Conservation (phyloP, 2,329 filamentous ascomycete species). For the Talaromyces sp. region DNA sequence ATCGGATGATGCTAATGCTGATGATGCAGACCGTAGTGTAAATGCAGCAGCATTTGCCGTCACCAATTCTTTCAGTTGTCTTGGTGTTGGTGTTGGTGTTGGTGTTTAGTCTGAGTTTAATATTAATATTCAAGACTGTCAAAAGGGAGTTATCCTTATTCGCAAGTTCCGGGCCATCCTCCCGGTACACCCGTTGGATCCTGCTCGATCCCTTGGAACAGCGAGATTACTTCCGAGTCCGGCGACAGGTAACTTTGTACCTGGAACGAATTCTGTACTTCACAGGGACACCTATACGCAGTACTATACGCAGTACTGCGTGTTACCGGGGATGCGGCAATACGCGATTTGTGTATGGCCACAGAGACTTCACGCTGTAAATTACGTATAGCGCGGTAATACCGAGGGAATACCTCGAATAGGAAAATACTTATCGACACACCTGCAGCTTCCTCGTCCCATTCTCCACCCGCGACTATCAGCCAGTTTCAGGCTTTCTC, state of each 20-base stretch:
- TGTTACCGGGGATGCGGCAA: background rate
- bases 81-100: background rate
- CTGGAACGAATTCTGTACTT: background rate
- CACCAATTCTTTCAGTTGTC: background rate
- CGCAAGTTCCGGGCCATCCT: too few species aligned
- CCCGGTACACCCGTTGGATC: background rate
- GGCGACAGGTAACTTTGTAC: background rate
- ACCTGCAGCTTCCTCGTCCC: slow-evolving; percentile 5
- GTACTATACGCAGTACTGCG: background rate
- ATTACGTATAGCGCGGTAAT: slow-evolving; percentile 5
- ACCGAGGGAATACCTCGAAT: slow-evolving; percentile 15
- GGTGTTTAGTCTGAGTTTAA: background rate
- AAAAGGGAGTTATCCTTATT: background rate
- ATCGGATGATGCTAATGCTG: background rate
- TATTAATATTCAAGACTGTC: background rate
- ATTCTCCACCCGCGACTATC: slow-evolving; percentile 3
- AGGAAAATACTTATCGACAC: slow-evolving; percentile 17
- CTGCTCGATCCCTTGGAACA: background rate
- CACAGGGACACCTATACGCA: background rate
- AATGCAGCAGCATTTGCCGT: background rate
- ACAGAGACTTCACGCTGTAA: background rate
- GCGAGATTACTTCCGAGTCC: background rate
- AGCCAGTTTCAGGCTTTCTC: slow-evolving; percentile 8
- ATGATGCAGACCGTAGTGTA: background rate
- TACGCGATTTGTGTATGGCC: background rate